These are phyloP conservation scores for Botryotinia convoluta DNA, from an alignment of 2,329 filamentous ascomycete genomes.

Conservation along the genomic window DNA sequence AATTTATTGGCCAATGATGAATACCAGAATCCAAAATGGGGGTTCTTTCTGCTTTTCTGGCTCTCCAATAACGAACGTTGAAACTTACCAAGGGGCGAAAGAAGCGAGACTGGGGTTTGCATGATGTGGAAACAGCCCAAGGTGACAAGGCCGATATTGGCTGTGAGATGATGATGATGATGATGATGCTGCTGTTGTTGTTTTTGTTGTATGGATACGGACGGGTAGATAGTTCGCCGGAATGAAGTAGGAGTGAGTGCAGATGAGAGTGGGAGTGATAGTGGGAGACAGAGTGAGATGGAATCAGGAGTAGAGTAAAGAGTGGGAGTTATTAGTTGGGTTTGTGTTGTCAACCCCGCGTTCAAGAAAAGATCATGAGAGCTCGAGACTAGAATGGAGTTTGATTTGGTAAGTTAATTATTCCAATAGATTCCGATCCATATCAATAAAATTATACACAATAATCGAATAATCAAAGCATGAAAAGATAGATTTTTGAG, in stretches of 20 bases:
- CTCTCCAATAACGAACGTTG: slow-evolving; percentile 17
- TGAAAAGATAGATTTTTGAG: too few species aligned
- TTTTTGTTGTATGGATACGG: neutral
- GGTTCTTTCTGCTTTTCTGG: neutral
- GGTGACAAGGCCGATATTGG: slow-evolving; percentile 7
- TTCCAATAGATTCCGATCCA: neutral
- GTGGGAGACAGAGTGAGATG: neutral
- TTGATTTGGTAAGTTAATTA: neutral
- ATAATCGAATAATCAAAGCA: neutral
- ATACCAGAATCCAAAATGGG: neutral
- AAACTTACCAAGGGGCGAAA: slow-evolving; percentile 35
- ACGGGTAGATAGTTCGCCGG: neutral
- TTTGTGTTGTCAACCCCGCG: neutral
- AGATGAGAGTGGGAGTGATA: neutral
- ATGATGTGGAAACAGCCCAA: slow-evolving; percentile 24
- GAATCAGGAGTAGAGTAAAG: neutral
- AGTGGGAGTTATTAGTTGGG: neutral
- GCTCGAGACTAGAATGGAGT: neutral
- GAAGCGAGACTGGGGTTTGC: slow-evolving; percentile 29
- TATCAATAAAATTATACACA: neutral
- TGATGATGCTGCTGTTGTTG: neutral
- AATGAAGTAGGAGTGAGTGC: neutral
- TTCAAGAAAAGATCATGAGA: neutral
- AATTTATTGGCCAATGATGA: slow-evolving; percentile 24
- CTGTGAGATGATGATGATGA: neutral